Conservation (phyloP, 805 yeast species). For the Pichia insulana region DNA sequence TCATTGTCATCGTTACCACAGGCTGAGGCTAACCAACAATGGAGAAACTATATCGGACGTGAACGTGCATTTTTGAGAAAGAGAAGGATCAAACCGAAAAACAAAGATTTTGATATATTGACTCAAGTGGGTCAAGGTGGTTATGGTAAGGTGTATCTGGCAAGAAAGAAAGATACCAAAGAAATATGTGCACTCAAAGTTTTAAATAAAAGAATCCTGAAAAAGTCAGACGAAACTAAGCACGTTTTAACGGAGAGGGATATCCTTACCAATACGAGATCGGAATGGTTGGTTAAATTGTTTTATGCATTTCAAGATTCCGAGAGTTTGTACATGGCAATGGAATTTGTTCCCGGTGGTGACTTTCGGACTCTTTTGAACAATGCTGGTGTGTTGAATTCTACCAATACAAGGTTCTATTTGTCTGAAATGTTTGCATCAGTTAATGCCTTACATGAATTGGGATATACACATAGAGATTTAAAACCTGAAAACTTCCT, state of each 20-base stretch:
- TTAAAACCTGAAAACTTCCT: constrained; percentile 91
- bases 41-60: constrained; percentile 74
- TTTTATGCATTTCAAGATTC: constrained; percentile 92
- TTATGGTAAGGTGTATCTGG: constrained; percentile 96
- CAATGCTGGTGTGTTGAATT: constrained; percentile 85
- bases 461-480: constrained; percentile 96
- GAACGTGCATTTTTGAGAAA: constrained; percentile 81
- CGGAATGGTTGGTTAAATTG: constrained; percentile 92
- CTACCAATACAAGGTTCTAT: constrained; percentile 93
- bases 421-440: constrained; percentile 95
- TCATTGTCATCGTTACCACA: constrained; percentile 33
- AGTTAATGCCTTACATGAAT: constrained; percentile 84
- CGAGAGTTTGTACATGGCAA: constrained; percentile 84
- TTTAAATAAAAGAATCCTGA: constrained; percentile 74
- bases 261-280: constrained; percentile 88
- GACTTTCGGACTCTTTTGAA: constrained; percentile 91
- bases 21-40: constrained; percentile 43
- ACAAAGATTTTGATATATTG: constrained; percentile 90
- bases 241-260: constrained; percentile 96
- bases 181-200: constrained; percentile 95
- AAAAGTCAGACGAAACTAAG: constrained; percentile 88
- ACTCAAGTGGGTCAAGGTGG: constrained; percentile 99
- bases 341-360: constrained; percentile 99
- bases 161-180: constrained; percentile 85
- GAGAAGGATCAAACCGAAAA: constrained; percentile 84